Conservation (phyloP, 768 basidiomycete genomes). For the Calocera viscosa region DNA sequence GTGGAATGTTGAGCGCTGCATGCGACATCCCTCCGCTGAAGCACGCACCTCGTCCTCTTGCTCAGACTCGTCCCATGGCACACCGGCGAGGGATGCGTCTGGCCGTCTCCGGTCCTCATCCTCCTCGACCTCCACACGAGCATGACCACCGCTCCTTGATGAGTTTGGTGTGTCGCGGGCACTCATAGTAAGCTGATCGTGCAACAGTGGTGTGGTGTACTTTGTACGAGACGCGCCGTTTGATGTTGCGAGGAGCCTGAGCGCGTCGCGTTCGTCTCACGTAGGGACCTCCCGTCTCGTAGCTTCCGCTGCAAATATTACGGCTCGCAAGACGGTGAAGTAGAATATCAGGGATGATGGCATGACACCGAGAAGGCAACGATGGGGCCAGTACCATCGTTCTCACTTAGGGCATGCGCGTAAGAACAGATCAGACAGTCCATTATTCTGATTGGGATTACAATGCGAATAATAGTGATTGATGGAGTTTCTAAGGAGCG, state of each 20-base stretch:
- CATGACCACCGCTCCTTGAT: neutral
- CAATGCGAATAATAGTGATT: too few relatives aligned
- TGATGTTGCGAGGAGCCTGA: neutral
- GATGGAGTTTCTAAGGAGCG: too few relatives aligned
- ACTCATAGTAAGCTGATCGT: neutral
- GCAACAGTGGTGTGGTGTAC: neutral
- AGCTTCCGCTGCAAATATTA: too few relatives aligned
- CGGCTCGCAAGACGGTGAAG: too few relatives aligned
- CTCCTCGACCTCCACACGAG: neutral
- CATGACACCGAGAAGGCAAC: too few relatives aligned
- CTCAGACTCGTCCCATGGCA: neutral
- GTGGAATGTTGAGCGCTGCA: neutral
- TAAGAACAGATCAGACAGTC: too few relatives aligned
- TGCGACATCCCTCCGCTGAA: neutral
- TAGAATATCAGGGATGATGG: too few relatives aligned
- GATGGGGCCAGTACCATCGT: too few relatives aligned
- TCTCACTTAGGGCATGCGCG: too few relatives aligned
- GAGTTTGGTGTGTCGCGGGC: slow-evolving; percentile 1
- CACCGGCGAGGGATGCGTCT: neutral
- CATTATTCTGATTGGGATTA: too few relatives aligned
- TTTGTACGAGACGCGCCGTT: neutral
- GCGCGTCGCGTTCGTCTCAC: too few relatives aligned
- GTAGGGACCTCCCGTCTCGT: too few relatives aligned
- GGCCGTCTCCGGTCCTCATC: neutral
- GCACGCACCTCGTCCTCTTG: neutral